These are phyloP conservation scores for Trypanosoma boissoni DNA, from an alignment of 208 protist species.

Conservation along the genomic window DNA sequence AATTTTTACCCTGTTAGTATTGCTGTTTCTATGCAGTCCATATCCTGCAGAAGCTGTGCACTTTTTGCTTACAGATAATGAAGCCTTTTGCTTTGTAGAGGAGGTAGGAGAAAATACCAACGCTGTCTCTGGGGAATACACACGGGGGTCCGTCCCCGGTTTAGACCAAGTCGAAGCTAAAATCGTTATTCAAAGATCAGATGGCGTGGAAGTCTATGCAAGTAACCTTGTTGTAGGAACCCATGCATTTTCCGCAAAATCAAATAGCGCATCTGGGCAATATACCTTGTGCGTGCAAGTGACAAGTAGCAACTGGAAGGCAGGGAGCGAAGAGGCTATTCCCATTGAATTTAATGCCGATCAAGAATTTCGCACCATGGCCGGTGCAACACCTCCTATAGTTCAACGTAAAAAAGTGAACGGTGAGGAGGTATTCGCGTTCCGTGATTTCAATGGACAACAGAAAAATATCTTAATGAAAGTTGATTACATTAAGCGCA, in stretches of 20 bases:
- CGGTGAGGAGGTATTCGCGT: conserved; percentile 64
- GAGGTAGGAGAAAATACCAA: conserved; percentile 28
- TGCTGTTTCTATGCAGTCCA: not conserved
- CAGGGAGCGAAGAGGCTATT: conserved; percentile 2
- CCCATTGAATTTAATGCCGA: conserved; percentile 28
- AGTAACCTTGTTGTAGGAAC: conserved; percentile 15
- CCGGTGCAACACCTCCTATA: conserved; percentile 13
- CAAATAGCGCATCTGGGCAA: not conserved
- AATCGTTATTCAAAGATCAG: conserved; percentile 6
- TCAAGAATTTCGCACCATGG: conserved; percentile 5
- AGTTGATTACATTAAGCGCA: conserved; percentile 44
- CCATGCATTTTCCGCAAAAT: conserved; percentile 19
- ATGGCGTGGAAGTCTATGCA: not conserved
- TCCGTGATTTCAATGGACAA: conserved; percentile 56
- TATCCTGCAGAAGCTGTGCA: conserved; percentile 23
- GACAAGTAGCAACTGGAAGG: not conserved
- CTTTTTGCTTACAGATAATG: conserved; percentile 40
- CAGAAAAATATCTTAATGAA: conserved; percentile 56
- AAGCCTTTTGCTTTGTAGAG: conserved; percentile 63
- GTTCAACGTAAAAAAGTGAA: conserved; percentile 36
- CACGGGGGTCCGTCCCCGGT: conserved; percentile 15
- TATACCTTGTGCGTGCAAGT: conserved; percentile 32
- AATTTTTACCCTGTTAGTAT: not conserved
- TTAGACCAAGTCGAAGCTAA: not conserved
- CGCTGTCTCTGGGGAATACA: conserved; percentile 48